Conservation (phyloP, 1,139 yeast species). For the Pichia sp. region DNA sequence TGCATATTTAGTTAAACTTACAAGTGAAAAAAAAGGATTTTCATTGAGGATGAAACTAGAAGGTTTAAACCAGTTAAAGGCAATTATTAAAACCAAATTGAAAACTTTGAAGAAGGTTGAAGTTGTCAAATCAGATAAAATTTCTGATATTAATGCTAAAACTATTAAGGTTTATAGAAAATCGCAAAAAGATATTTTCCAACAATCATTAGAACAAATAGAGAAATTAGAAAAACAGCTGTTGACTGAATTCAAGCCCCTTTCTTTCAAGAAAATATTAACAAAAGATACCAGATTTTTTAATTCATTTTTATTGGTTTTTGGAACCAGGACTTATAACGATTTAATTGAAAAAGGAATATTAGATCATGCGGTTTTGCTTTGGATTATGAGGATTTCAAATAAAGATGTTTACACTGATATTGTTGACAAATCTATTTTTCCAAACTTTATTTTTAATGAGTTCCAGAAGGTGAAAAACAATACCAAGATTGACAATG, state of each 20-base stretch:
- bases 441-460: constrained; percentile 49
- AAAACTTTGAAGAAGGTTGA: constrained; percentile 30
- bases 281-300: constrained; percentile 52
- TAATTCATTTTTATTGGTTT: constrained; percentile 46
- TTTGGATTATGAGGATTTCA: constrained; percentile 57
- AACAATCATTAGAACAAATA: constrained; percentile 40
- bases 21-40: constrained; percentile 30
- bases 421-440: constrained; percentile 13
- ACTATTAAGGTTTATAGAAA: constrained; percentile 35
- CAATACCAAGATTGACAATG: constrained; percentile 33
- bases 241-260: constrained; percentile 39
- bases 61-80: constrained; percentile 51
- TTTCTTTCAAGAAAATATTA: constrained; percentile 50
- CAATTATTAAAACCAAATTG: constrained; percentile 45
- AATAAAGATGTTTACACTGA: constrained; percentile 38
- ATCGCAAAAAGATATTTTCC: constrained; percentile 45
- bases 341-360: constrained; percentile 42
- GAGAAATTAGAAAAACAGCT: constrained; percentile 46
- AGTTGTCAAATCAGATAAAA: constrained; percentile 3
- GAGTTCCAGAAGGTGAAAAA: constrained; percentile 38
- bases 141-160: constrained; percentile 19
- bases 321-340: constrained; percentile 53
- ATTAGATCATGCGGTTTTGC: constrained; percentile 53
- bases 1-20: constrained; percentile 40
- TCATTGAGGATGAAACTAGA: constrained; percentile 51